Evolutionary conservation across 139 green algal species (phyloP).

Genomic region (Picochlorum sp.): DNA sequence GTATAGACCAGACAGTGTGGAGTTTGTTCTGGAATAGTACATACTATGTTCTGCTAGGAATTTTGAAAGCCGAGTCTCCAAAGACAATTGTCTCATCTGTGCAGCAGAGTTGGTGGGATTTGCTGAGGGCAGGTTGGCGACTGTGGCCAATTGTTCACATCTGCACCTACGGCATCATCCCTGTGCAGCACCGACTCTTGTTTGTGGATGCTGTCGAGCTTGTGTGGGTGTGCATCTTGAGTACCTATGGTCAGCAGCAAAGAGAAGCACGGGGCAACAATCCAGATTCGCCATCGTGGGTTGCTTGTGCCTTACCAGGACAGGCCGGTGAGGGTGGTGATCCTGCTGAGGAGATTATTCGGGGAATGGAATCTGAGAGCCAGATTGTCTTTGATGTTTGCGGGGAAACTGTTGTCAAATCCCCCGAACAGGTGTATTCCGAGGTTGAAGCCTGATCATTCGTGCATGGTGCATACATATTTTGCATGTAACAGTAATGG

Average conservation of each 20-base stretch:
- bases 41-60: conserved; percentile 30
- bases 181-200: conserved; percentile 40
- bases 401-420: neutral
- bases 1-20: conserved; percentile 37
- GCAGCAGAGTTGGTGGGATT: conserved; percentile 15
- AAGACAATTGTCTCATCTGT: conserved; percentile 13
- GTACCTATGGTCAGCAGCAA: conserved; percentile 23
- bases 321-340: conserved; percentile 14
- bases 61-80: conserved; percentile 25
- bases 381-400: conserved; percentile 5
- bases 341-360: conserved; percentile 12
- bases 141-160: conserved; percentile 48
- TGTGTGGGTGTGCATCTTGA: conserved; percentile 20
- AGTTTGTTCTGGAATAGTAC: conserved; percentile 28
- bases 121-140: conserved; percentile 41
- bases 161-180: conserved; percentile 41
- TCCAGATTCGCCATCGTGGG: neutral
- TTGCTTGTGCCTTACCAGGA: conserved; percentile 14
- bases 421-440: conserved; percentile 2
- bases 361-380: conserved; percentile 13
- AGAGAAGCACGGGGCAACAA: neutral
- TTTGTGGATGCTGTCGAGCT: conserved; percentile 48
- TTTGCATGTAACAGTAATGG: too few relatives aligned
- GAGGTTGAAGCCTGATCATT: too few relatives aligned
- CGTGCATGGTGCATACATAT: too few relatives aligned